phyloP scores from a whole-genome alignment of 495 filamentous ascomycete genomes.

The Aspergillus nanangensis region DNA sequence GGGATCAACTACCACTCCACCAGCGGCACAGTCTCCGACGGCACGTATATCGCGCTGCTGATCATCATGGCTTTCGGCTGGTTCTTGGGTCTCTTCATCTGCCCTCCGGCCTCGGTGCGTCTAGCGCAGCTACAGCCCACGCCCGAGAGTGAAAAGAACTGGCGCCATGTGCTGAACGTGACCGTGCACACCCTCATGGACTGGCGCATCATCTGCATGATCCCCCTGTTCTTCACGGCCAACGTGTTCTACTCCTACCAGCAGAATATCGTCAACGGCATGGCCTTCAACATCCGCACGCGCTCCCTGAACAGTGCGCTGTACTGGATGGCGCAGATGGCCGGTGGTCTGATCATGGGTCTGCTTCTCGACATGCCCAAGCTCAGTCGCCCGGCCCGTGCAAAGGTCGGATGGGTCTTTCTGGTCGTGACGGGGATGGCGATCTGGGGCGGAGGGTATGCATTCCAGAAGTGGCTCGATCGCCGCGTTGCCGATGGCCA shows the following conservation, averaged over 20 bases:
- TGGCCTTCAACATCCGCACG: constrained; percentile 46
- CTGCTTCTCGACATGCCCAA: constrained; percentile 39
- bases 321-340: constrained; percentile 53
- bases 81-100: constrained; percentile 49
- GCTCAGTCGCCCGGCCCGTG: constrained; percentile 36
- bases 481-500: constrained; percentile 21
- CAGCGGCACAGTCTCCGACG: constrained; percentile 39
- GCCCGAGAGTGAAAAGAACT: constrained; percentile 23
- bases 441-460: constrained; percentile 53
- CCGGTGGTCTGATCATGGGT: constrained; percentile 48
- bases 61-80: constrained; percentile 44
- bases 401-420: constrained; percentile 39
- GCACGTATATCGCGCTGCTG: constrained; percentile 47
- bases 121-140: constrained; percentile 17
- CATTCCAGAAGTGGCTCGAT: constrained; percentile 42
- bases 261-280: constrained; percentile 50
- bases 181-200: constrained; percentile 43
- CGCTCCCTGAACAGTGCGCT: constrained; percentile 47
- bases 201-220: constrained; percentile 40
- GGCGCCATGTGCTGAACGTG: constrained; percentile 45
- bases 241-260: constrained; percentile 81
- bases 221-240: constrained; percentile 55
- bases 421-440: constrained; percentile 43
- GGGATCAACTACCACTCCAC: constrained; percentile 43
- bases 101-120: constrained; percentile 47